phyloP scores from a whole-genome alignment of 1,284 basidiomycete species.

The Bjerkandera adusta region DNA sequence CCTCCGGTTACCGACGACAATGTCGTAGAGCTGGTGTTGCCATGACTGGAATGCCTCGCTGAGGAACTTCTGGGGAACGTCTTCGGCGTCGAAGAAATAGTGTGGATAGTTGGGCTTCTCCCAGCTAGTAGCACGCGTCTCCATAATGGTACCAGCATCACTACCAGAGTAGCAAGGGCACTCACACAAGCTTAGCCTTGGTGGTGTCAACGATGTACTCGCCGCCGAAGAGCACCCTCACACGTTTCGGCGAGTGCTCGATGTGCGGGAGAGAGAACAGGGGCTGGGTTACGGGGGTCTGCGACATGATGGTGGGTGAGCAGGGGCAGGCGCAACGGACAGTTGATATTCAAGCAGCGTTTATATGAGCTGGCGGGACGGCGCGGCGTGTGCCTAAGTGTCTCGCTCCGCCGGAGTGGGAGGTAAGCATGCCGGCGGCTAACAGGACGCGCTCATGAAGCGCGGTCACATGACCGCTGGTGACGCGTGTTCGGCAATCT shows the following conservation, averaged over 20 bases:
- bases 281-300: not conserved
- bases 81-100: conserved; percentile 50
- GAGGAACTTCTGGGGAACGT: conserved; percentile 41
- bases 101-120: conserved; percentile 48
- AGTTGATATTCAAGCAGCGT: not conserved
- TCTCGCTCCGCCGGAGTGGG: too few species aligned
- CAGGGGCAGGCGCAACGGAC: not conserved
- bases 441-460: conserved; percentile 1
- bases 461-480: conserved; percentile 11
- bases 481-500: conserved; percentile 6
- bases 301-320: conserved; percentile 12
- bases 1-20: conserved; percentile 40
- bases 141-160: not conserved
- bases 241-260: conserved; percentile 37
- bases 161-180: conserved; percentile 4
- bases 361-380: conserved; percentile 1
- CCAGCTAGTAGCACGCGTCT: conserved; percentile 43
- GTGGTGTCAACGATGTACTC: conserved; percentile 52
- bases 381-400: too few species aligned
- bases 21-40: conserved; percentile 37
- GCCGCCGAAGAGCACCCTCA: conserved; percentile 52
- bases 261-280: conserved; percentile 27
- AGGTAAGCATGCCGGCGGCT: too few species aligned
- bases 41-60: conserved; percentile 23
- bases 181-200: conserved; percentile 58